Evolutionary conservation across 2,329 filamentous ascomycete species (phyloP).

Genomic region (Rhinocladiella similis): DNA sequence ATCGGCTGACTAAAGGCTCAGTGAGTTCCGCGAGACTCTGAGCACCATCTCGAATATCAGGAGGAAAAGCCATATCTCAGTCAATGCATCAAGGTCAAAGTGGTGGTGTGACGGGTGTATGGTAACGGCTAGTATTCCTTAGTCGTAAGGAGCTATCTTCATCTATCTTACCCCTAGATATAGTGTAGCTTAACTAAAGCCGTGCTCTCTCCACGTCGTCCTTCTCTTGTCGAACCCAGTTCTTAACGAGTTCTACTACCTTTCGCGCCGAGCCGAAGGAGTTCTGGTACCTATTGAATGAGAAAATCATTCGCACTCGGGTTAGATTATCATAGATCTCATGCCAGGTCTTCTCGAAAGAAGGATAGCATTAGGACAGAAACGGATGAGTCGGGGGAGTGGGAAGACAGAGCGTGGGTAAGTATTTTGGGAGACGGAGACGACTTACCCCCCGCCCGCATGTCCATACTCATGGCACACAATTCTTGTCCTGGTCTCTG

Average conservation of each 20-base stretch:
- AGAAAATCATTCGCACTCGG: neutral
- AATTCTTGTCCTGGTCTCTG: neutral
- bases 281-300: slow-evolving; percentile 1
- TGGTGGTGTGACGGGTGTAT: too few relatives aligned
- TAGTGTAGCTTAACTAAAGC: neutral
- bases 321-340: neutral
- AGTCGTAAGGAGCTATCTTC: too few relatives aligned
- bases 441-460: slow-evolving; percentile 3
- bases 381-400: neutral
- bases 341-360: too few relatives aligned
- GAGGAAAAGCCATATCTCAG: too few relatives aligned
- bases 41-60: too few relatives aligned
- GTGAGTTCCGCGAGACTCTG: neutral
- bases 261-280: slow-evolving; percentile 1
- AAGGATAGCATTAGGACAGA: too few relatives aligned
- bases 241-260: neutral
- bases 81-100: too few relatives aligned
- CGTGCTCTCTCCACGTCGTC: neutral
- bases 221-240: slow-evolving; percentile 2
- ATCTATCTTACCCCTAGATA: too few relatives aligned
- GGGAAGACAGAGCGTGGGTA: neutral
- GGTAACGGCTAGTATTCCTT: too few relatives aligned
- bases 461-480: slow-evolving; percentile 4
- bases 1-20: neutral
- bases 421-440: neutral